Evolutionary conservation across 306 rosid genomes (phyloP).

Genomic region (Spatholobus suberectus): DNA sequence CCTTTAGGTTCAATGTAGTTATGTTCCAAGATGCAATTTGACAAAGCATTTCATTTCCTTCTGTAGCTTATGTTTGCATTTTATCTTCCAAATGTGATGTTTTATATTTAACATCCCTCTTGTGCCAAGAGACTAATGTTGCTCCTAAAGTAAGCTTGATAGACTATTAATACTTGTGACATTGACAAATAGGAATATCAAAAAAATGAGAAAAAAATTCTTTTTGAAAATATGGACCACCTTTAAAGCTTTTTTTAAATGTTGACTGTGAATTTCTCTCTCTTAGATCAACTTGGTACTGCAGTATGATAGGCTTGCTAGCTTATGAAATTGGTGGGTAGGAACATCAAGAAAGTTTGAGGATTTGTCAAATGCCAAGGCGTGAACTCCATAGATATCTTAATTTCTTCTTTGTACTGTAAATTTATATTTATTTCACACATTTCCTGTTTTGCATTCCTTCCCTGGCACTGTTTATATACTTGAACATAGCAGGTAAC

Average conservation of each 20-base stretch:
- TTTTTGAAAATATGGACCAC: background rate
- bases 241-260: slow-evolving; percentile 8
- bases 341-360: background rate
- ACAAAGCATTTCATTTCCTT: slow-evolving; percentile 3
- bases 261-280: background rate
- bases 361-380: background rate
- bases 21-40: slow-evolving; percentile 3
- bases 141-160: background rate
- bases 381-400: background rate
- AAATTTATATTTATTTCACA: background rate
- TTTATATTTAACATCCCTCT: slow-evolving; percentile 5
- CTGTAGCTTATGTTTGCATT: background rate
- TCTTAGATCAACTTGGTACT: background rate
- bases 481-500: background rate
- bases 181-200: background rate
- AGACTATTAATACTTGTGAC: background rate
- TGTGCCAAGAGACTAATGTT: background rate
- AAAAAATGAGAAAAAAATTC: background rate
- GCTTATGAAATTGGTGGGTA: slow-evolving; percentile 15
- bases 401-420: slow-evolving; percentile 9
- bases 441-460: slow-evolving; percentile 2
- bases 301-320: slow-evolving; percentile 15
- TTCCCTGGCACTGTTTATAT: slow-evolving; percentile 16
- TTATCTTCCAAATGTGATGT: slow-evolving; percentile 6
- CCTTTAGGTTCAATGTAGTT: background rate